Base-by-base conservation (phyloP, 345 rosid genomes). In the Hibiscus syriacus region DNA sequence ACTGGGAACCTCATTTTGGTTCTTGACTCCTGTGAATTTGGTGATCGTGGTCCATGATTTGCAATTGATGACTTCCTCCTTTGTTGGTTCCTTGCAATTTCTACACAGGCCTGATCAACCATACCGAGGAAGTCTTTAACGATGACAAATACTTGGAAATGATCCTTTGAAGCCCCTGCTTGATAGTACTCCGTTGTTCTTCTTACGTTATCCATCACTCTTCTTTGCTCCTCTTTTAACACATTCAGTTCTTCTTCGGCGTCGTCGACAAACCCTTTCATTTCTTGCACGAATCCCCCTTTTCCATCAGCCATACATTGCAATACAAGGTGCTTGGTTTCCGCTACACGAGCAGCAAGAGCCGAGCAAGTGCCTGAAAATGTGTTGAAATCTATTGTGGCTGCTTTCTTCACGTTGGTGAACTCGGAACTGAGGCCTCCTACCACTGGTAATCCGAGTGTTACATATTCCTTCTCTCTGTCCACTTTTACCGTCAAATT, bases 401-500 rank as follows among this genome's bases (percentile, higher is more conserved):
- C 99, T 14, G 99, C 92, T 78, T 86, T 91, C 83, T 83, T 89
- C 19, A 85, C 96, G 25, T 80, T 86, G 30, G 84, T 71, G 79
- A 94, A 88, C 73, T 91, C 93, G 1, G 85, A 69, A 69, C 92
- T 83, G 7, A 94, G 73, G 60, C 96, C 94, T 62, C 95, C 91
- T 39, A 94, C 82, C 0, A 86, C 52, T 1, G 95, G 95, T 17
- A 94, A 82, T 27, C 99, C 97, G 1, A 89, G 80, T 77, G 64
- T 82, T 10, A 79, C 70, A 38, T 82, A 89, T 71, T 91, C 96
- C 55, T 77, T 84, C 71, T 79, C 89, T 72, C 72, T 82, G 17
- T 91, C 95, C 55, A 78, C 95, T 48, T 80, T 84, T 0, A 83
- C 65, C 5, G 16, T 52, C 2, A 69, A 68, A 58, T 63, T 27